A percentile compares a stretch with the other conserved stretches of the same genome.
Conservation (phyloP, 2,329 filamentous ascomycete species). For the Diaporthe batatas region DNA sequence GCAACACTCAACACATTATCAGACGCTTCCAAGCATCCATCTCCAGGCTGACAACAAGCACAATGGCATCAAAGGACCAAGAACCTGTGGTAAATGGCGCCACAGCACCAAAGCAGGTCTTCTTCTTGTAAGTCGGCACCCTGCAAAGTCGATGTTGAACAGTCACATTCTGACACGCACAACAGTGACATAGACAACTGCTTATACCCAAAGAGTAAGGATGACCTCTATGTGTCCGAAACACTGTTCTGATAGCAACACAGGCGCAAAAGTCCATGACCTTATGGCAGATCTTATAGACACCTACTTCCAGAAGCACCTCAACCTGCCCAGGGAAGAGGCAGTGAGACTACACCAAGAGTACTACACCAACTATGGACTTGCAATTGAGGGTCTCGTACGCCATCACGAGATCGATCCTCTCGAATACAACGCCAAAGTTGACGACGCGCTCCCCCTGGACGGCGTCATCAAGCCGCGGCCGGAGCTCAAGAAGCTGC, state of each 20-base stretch:
- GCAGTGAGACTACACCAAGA: slow-evolving; percentile 88
- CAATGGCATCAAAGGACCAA: slow-evolving; percentile 34
- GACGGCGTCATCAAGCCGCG: slow-evolving; percentile 87
- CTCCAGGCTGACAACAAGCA: background rate
- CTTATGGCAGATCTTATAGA: slow-evolving; percentile 89
- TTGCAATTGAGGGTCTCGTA: slow-evolving; percentile 96
- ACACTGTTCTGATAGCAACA: slow-evolving; percentile 42
- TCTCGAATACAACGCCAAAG: slow-evolving; percentile 92
- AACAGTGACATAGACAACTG: slow-evolving; percentile 99
- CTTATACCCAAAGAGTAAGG: slow-evolving; percentile 87
- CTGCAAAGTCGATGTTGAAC: background rate
- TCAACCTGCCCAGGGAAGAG: slow-evolving; percentile 80
- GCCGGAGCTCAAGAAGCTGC: slow-evolving; percentile 77
- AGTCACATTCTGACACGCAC: slow-evolving; percentile 54
- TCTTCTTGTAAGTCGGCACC: slow-evolving; percentile 58
- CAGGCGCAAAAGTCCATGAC: slow-evolving; percentile 84
- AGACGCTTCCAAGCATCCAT: background rate
- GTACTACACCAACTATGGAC: slow-evolving; percentile 95
- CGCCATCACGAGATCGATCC: slow-evolving; percentile 96
- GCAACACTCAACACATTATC: background rate
- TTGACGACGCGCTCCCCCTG: slow-evolving; percentile 93
- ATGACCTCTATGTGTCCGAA: background rate
- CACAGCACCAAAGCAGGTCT: slow-evolving; percentile 50
- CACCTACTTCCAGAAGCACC: slow-evolving; percentile 73
- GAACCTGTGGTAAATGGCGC: slow-evolving; percentile 18